Evolutionary conservation across 495 filamentous ascomycete genomes (phyloP), one percentile per base, ranked within the genome.

Genomic region (Penicillium alfredii): DNA sequence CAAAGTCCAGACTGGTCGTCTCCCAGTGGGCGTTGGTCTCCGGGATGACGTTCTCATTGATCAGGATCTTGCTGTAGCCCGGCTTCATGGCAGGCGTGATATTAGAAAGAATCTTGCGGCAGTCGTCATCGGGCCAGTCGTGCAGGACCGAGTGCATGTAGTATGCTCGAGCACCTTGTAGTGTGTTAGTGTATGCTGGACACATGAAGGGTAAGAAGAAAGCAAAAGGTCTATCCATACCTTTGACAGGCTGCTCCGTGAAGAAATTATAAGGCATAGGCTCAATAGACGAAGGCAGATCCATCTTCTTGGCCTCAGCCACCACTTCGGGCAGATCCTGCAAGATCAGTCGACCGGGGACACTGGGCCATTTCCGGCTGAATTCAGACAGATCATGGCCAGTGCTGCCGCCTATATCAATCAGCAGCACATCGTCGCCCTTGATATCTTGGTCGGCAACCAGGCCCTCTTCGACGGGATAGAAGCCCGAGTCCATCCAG

Each of bases 191-290:
- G 27, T 20, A 22, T 22, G n/a, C 13, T 8, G 16, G 12, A 8
- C 4, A 8, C 8, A 13, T 9, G 3, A 23, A 23, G 22, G 13
- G 29, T 8, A 23, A 14, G 8, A n/a, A 38, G 10, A 14, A 8
- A 24, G n/a, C 6, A 6, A 2, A 68, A 44, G 18, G 67, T 62
- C 27, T 57, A 40, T 3, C 57, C 49, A 21, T 73, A 78, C 62
- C 56, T 18, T 56, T 48, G 10, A 70, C 45, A 2, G 64, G 57
- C 49, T 77, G 71, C 6, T 49, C 37, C 9, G 56, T 49, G 49
- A 73, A 71, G 33, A 78, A 69, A 25, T 74, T 63, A 24, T 76
- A 63, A n/a, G 42, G 48, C 40, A 59, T 49, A 19, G 64, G 66
- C 2, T 58, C 44, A 11, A 76, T 61, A 1, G 61, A 50, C n/a